These are phyloP conservation scores for Parascedosporium putredinis DNA, from an alignment of 2,329 filamentous ascomycete species.

Conservation along the genomic window DNA sequence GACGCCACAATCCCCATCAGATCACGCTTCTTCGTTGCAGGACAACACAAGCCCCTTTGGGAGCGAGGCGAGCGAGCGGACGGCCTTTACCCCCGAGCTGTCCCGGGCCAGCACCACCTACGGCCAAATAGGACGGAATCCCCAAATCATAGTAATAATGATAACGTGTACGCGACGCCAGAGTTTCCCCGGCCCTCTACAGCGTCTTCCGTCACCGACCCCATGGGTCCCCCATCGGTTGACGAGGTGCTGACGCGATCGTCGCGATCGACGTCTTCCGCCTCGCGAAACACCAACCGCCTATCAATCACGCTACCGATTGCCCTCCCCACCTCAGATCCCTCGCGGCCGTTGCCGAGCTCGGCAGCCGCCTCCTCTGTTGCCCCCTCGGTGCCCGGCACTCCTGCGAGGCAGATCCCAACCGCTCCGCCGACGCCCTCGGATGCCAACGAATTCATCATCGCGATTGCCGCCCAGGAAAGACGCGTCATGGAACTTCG, in stretches of 20 bases:
- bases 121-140: not conserved
- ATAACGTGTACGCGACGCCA: not conserved
- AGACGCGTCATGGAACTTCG: slow-evolving; percentile 79
- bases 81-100: not conserved
- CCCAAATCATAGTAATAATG: not conserved
- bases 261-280: slow-evolving; percentile 40
- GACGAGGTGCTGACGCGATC: slow-evolving; percentile 34
- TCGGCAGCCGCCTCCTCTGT: slow-evolving; percentile 17
- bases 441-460: slow-evolving; percentile 63
- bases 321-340: slow-evolving; percentile 39
- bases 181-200: not conserved
- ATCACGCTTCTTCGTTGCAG: not conserved
- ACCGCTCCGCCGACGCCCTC: slow-evolving; percentile 29
- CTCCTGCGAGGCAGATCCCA: slow-evolving; percentile 35
- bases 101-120: not conserved
- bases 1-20: slow-evolving; percentile 18
- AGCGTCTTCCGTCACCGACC: not conserved
- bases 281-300: slow-evolving; percentile 45
- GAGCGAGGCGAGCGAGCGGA: not conserved
- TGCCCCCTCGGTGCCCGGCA: slow-evolving; percentile 35
- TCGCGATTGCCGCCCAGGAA: slow-evolving; percentile 86
- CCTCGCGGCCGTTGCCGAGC: slow-evolving; percentile 41
- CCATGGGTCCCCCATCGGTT: slow-evolving; percentile 18
- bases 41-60: not conserved
- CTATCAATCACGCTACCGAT: slow-evolving; percentile 54